Evolutionary conservation across 306 rosid species (phyloP), one percentile per base, ranked within the genome.

Genomic region (Trifolium pratense): DNA sequence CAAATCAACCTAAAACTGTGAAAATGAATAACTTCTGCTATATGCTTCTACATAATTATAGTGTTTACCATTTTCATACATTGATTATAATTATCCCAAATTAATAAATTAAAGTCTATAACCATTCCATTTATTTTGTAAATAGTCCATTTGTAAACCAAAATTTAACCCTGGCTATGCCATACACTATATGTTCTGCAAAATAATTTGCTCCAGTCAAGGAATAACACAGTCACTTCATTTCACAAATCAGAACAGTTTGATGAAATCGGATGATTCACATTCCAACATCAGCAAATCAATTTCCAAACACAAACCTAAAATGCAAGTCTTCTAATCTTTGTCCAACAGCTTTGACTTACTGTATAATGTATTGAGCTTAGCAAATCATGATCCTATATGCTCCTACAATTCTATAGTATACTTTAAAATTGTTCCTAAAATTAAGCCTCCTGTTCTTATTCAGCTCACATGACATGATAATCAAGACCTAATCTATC

Each of bases 361-460:
- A 34, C 15, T n/a, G n/a, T 34, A n/a, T 16, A 16, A 62, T 9
- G 26, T 34, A 5, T 34, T 16, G 25, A 62, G 26, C 7, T 8
- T 37, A 34, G 46, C 29, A 62, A 63, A 62, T 62, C 15, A 2
- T 8, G 9, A 9, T 17, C 52, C 16, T 25, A 18, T 39, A 57
- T 6, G 5, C 39, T 58, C 18, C 17, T 58, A 13, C 6, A 16
- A 12, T 26, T 59, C 23, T 57, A 42, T 16, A 26, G 46, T 12
- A 31, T 18, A 73, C 12, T 40, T 46, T 6, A 53, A 12, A n/a
- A 37, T n/a, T n/a, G 32, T 46, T 25, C 32, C 40, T 49, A 43
- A 49, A 15, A 56, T 42, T 36, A 68, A 71, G 86, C 78, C 5
- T 21, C 49, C 36, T n/a, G 45, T 42, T 67, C 68, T 43, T 34